Percentiles rank a stretch among this genome's conserved stretches.
Conservation (phyloP, 2,329 filamentous ascomycete genomes). For the Whalleya microplaca region DNA sequence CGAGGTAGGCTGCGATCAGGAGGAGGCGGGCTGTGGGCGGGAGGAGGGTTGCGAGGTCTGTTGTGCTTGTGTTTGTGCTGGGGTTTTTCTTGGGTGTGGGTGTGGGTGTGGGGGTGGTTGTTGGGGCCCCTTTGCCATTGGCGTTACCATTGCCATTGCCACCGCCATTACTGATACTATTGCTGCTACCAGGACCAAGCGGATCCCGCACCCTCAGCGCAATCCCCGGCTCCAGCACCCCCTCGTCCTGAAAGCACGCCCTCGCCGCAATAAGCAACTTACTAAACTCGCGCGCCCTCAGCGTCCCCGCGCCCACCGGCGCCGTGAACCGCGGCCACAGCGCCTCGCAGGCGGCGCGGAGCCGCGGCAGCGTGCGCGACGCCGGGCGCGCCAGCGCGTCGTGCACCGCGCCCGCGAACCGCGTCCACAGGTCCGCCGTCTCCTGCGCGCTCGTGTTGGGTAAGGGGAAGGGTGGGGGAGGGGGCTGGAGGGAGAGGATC, state of each 20-base stretch:
- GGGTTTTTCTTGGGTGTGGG: no score
- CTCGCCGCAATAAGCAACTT: constrained; percentile 75
- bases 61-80: no score
- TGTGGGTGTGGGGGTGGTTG: no score
- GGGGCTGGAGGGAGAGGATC: constrained; percentile 62
- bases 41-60: constrained; percentile 60
- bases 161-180: neutral
- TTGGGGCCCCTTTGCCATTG: constrained; percentile 1
- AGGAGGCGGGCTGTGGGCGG: constrained; percentile 76
- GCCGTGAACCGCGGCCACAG: constrained; percentile 86
- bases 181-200: neutral
- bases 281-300: constrained; percentile 79
- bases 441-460: constrained; percentile 56
- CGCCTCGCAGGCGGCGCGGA: constrained; percentile 69
- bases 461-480: constrained; percentile 48
- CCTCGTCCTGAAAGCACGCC: constrained; percentile 72
- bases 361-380: constrained; percentile 75
- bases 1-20: constrained; percentile 77
- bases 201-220: no score
- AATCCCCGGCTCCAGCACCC: constrained; percentile 69
- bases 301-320: constrained; percentile 75
- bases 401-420: constrained; percentile 83
- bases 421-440: constrained; percentile 73
- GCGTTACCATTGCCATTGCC: no score
- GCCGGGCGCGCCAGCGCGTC: constrained; percentile 83